Percentiles rank a stretch among this genome's conserved stretches.
These are phyloP conservation scores for Larix kaempferi DNA, from an alignment of 75 land plant species.

Conservation along the genomic window DNA sequence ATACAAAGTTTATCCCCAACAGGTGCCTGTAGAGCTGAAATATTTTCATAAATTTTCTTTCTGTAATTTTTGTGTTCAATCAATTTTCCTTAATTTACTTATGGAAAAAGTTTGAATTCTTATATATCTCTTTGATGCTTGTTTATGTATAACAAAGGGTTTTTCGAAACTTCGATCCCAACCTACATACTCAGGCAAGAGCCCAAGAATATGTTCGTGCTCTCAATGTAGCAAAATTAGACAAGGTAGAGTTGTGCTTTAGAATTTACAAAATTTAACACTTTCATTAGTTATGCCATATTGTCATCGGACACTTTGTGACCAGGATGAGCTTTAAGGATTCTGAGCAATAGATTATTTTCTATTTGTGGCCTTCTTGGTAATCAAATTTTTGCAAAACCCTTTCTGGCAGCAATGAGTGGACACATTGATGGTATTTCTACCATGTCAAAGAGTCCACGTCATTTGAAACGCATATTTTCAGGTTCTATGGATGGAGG, in stretches of 20 bases:
- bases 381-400: conserved; percentile 80
- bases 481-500: conserved; percentile 99
- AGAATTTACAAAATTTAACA: not conserved
- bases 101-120: not conserved
- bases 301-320: not conserved
- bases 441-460: conserved; percentile 89
- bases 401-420: conserved; percentile 88
- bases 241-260: conserved; percentile 53
- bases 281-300: not conserved
- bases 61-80: not conserved
- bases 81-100: not conserved
- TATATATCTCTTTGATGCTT: not conserved
- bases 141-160: conserved; percentile 49
- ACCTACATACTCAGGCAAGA: conserved; percentile 73
- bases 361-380: not conserved
- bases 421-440: conserved; percentile 87
- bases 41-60: not conserved
- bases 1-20: not conserved
- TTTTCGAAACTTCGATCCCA: conserved; percentile 73
- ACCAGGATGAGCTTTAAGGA: not conserved
- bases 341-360: not conserved
- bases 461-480: conserved; percentile 72
- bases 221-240: conserved; percentile 88
- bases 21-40: not conserved
- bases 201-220: conserved; percentile 85